Evolutionary conservation across 441 rosid species (phyloP).

Genomic region (Sinapis alba): DNA sequence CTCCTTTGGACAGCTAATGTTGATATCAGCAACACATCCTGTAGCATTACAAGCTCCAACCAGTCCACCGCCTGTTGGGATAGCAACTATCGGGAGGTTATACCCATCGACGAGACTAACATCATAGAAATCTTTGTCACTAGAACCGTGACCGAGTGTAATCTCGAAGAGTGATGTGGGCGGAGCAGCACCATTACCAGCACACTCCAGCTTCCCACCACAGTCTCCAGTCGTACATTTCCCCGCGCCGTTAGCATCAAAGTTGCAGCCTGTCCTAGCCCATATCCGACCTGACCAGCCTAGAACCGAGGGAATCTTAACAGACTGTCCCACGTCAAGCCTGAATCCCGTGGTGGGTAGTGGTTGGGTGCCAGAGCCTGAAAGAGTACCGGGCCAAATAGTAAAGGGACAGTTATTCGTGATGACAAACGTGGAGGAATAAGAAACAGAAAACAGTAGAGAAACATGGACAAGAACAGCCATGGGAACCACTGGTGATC

Average conservation of each 20-base stretch:
- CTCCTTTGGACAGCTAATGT: constrained; percentile 83
- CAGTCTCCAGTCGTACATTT: constrained; percentile 69
- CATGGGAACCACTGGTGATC: constrained; percentile 23
- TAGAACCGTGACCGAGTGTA: constrained; percentile 50
- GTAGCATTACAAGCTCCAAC: constrained; percentile 66
- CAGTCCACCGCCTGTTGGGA: constrained; percentile 50
- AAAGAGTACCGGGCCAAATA: constrained; percentile 68
- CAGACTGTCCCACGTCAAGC: constrained; percentile 55
- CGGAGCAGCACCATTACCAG: constrained; percentile 55
- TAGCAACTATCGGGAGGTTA: constrained; percentile 62
- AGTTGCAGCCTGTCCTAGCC: constrained; percentile 73
- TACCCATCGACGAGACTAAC: constrained; percentile 76
- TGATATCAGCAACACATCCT: constrained; percentile 60
- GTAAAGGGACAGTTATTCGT: constrained; percentile 60
- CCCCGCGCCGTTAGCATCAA: constrained; percentile 55
- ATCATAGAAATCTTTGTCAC: constrained; percentile 58
- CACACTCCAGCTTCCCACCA: constrained; percentile 61
- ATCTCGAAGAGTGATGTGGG: constrained; percentile 70
- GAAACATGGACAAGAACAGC: constrained; percentile 37
- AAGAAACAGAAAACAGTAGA: constrained; percentile 43
- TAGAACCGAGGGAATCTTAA: constrained; percentile 49
- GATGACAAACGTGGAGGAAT: constrained; percentile 49
- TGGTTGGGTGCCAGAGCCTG: constrained; percentile 64
- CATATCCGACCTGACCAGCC: constrained; percentile 83
- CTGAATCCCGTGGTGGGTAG: constrained; percentile 61